Evolutionary conservation across 2,329 filamentous ascomycete species (phyloP), one percentile per base, ranked within the genome.

Genomic region (Aciculosporium take): DNA sequence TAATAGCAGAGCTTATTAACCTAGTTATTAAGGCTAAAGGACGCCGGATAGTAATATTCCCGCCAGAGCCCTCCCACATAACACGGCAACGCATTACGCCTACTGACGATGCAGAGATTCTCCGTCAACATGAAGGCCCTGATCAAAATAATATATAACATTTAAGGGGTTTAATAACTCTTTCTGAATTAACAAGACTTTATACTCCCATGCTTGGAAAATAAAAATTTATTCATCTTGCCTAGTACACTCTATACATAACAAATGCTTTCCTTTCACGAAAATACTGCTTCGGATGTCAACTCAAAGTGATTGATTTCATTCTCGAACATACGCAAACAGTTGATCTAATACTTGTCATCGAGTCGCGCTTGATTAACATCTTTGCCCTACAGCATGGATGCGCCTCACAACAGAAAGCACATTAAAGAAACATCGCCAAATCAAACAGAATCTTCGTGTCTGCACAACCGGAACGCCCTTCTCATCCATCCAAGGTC

Each of bases 381-480:
- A 32, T 17, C 20, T 10, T 36, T 18, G 15, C 17, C 31, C 18
- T 10, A n/a, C 8, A 20, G n/a, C 25, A 27, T 41, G 5, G 30
- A n/a, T n/a, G 27, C 30, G 31, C 45, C 49, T 46, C 51, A 48
- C 44, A 47, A n/a, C 8, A 31, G 21, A 36, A 36, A 17, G 30
- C 6, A 20, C 31, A 20, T 40, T 10, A 3, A 15, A 35, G 21
- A 13, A 40, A 32, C 32, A 38, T 39, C 41, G 32, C n/a, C 37
- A 29, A 33, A 36, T 32, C 32, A 20, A 39, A 29, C 7, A 30
- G 50, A 47, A 49, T 24, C 48, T 49, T 53, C 47, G 48, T 51
- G 50, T 46, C 50, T 55, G 48, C 41, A 53, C 46, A 46, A 57
- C 59, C 59, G 47, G 49, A 60, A 61, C 58, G 59, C 59, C 59